Evolutionary conservation across 2,329 filamentous ascomycete genomes (phyloP).

Genomic region (Cordyceps tenuipes): DNA sequence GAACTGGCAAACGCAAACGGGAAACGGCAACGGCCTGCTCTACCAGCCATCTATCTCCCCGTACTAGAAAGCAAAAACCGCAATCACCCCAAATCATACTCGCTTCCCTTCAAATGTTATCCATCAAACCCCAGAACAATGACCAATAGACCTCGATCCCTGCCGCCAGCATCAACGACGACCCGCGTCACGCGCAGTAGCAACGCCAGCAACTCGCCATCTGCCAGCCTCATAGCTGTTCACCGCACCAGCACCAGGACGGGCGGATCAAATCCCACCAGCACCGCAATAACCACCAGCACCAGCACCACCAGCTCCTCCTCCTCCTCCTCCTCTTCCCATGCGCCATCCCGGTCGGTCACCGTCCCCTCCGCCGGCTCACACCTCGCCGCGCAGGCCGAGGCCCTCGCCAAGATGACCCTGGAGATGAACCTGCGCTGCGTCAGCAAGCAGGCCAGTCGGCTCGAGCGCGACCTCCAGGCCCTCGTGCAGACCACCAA

Average conservation of each 20-base stretch:
- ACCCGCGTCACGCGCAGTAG: constrained; percentile 2
- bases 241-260: not conserved
- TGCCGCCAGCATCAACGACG: not conserved
- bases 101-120: not conserved
- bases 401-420: constrained; percentile 29
- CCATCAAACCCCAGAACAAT: not conserved
- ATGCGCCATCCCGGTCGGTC: not conserved
- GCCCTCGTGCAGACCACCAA: constrained; percentile 20
- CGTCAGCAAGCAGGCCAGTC: constrained; percentile 20
- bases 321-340: not conserved
- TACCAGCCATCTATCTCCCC: not conserved
- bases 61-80: not conserved
- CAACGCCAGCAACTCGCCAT: not conserved
- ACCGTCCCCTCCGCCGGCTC: not conserved
- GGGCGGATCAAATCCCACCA: not conserved
- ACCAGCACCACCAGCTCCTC: not conserved
- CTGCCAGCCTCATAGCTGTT: not conserved
- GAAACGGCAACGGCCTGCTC: not conserved
- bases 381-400: constrained; percentile 20
- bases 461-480: constrained; percentile 23
- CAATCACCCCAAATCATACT: not conserved
- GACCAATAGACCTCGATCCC: constrained; percentile 4
- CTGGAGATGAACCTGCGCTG: constrained; percentile 28
- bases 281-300: not conserved
- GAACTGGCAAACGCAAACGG: constrained; percentile 5